Base-by-base conservation (phyloP, 73 alveolate species). In the Paramecium octaurelia region DNA sequence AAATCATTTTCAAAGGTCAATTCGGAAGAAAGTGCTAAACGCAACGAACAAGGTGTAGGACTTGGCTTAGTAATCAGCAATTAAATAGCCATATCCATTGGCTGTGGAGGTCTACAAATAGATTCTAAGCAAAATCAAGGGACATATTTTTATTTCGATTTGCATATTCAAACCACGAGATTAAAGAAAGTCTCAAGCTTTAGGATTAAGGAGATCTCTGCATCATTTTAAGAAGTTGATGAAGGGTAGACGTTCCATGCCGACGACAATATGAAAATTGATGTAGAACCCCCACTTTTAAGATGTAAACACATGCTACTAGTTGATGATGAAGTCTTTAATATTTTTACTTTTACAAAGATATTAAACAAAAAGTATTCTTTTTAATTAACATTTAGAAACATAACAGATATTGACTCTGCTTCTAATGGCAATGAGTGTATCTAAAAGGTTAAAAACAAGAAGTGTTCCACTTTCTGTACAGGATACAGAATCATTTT, bases 31-130 rank as follows among this genome's bases (percentile, higher is more conserved):
- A 43, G 76, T 11, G 5, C 76, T 0, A 80, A 80, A 80, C 34
- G 46, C 3, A 80, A 80, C 44, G 75, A 86, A 64, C 23, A 48
- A 27, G 97, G 97, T 21, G 88, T 94, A 34, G 97, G 97, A 7
- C 84, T 94, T 10, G 97, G 97, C 8, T 68, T 94, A 58, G 87
- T 94, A 11, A 94, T 94, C 1, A 92, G 95, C 40, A 94, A 94
- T 38, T 44, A 34, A 71, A 85, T 94, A 36, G 75, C 91, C 5
- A 40, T 31, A 11, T 48, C 46, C n/a, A 24, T 80, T 10, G 91
- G 91, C 0, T 48, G 84, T 64, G 84, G 46, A 35, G 88, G 88
- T 21, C 8, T 75, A 75, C 35, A 75, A 36, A 35, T 75, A 38
- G 68, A 75, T 21, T 75, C 88, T 21, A 35, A 75, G 16, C 11